Percentiles rank a stretch among this genome's conserved stretches.
Evolutionary conservation across 495 filamentous ascomycete genomes (phyloP).

Genomic region (Aspergillus nidulans): DNA sequence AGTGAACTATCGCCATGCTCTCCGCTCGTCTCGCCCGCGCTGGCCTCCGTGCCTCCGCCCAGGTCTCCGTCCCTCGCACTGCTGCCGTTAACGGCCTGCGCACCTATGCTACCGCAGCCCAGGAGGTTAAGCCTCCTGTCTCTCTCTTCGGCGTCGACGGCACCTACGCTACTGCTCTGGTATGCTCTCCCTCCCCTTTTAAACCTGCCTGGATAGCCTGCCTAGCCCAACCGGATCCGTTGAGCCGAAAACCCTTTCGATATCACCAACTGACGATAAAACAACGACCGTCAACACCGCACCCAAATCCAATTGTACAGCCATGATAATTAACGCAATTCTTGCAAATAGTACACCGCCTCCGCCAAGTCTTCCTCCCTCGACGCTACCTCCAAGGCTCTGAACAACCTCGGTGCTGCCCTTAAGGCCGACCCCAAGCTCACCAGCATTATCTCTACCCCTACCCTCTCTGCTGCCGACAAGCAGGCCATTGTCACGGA

Average conservation of each 20-base stretch:
- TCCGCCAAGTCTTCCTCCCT: constrained; percentile 80
- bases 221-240: neutral
- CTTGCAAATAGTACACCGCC: constrained; percentile 74
- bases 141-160: constrained; percentile 93
- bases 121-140: constrained; percentile 76
- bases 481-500: constrained; percentile 80
- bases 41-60: constrained; percentile 45
- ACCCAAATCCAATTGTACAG: neutral
- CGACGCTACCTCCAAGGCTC: constrained; percentile 72
- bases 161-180: constrained; percentile 96
- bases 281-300: neutral
- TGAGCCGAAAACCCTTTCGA: constrained; percentile 16
- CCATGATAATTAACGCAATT: constrained; percentile 10
- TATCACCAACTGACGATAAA: neutral
- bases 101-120: constrained; percentile 70
- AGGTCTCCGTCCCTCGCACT: constrained; percentile 44
- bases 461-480: constrained; percentile 70
- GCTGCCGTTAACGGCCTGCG: constrained; percentile 49
- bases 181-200: constrained; percentile 52
- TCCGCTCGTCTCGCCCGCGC: constrained; percentile 46
- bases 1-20: constrained; percentile 34
- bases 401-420: constrained; percentile 63
- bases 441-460: constrained; percentile 65
- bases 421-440: constrained; percentile 82
- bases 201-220: neutral